Evolutionary conservation across 2,329 filamentous ascomycete species (phyloP).

Genomic region (Colletotrichum sp.): DNA sequence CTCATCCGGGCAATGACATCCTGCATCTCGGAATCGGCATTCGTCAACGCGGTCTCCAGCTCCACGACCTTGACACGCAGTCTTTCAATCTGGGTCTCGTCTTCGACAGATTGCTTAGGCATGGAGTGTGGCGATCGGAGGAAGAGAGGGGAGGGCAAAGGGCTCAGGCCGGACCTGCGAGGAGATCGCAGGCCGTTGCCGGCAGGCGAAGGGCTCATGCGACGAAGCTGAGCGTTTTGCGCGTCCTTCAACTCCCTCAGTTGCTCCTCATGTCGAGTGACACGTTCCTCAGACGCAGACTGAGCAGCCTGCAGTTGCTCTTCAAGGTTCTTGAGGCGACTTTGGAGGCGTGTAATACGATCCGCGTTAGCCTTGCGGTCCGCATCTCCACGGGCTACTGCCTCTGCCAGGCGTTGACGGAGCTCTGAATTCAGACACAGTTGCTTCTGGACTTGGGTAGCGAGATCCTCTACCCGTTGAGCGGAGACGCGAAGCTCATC

Average conservation of each 20-base stretch:
- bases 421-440: conserved; percentile 78
- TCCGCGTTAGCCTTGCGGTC: conserved; percentile 81
- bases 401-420: conserved; percentile 76
- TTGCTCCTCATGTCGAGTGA: conserved; percentile 86
- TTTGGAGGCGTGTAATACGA: conserved; percentile 84
- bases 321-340: conserved; percentile 79
- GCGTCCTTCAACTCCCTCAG: conserved; percentile 76
- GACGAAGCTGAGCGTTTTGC: conserved; percentile 76
- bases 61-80: conserved; percentile 82
- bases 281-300: conserved; percentile 82
- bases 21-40: conserved; percentile 76
- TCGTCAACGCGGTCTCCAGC: conserved; percentile 73
- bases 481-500: conserved; percentile 76
- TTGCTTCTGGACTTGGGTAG: conserved; percentile 79
- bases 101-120: conserved; percentile 69
- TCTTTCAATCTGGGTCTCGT: conserved; percentile 74
- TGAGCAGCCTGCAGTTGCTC: conserved; percentile 85
- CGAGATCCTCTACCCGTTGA: conserved; percentile 78
- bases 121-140: conserved; percentile 51
- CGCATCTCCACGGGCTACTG: conserved; percentile 81
- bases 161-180: conserved; percentile 38
- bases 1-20: conserved; percentile 83
- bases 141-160: conserved; percentile 37
- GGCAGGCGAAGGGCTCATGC: conserved; percentile 59
- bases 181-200: conserved; percentile 31